Percentiles rank a stretch among this genome's conserved stretches.
phyloP scores from a whole-genome alignment of 352 stramenopile genomes.

The Thraustochytrium sp. region DNA sequence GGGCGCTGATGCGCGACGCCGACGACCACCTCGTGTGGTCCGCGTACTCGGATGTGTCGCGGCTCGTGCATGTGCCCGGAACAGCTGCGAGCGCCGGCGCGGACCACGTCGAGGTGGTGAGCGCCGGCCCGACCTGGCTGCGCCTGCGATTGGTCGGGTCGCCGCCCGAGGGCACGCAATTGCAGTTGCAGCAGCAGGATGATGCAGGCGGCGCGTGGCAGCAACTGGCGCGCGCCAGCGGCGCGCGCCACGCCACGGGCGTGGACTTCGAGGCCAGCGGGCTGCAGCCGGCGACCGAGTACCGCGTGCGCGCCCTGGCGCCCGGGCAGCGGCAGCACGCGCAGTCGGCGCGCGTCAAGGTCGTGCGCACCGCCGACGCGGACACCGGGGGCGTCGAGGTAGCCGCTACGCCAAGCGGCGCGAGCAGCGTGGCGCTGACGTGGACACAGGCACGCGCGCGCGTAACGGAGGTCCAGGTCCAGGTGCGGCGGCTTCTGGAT shows the following conservation, averaged over 20 bases:
- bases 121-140: neutral
- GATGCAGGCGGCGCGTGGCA: neutral
- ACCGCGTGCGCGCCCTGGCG: neutral
- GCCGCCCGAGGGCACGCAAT: neutral
- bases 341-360: neutral
- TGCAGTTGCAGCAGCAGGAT: neutral
- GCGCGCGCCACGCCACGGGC: too few relatives aligned
- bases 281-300: neutral
- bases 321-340: neutral
- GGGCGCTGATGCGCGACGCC: neutral
- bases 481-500: neutral
- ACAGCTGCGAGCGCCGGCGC: neutral
- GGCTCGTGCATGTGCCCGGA: neutral
- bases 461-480: slow-evolving; percentile 7
- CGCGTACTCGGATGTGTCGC: neutral
- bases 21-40: neutral
- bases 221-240: neutral
- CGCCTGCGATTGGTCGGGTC: neutral
- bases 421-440: neutral
- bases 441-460: neutral
- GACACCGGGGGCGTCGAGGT: neutral
- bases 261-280: neutral
- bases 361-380: neutral
- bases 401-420: neutral
- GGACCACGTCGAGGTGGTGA: neutral